These are phyloP conservation scores for Linaria vulgaris DNA, from an alignment of 257 asterid genomes.

Conservation along the genomic window DNA sequence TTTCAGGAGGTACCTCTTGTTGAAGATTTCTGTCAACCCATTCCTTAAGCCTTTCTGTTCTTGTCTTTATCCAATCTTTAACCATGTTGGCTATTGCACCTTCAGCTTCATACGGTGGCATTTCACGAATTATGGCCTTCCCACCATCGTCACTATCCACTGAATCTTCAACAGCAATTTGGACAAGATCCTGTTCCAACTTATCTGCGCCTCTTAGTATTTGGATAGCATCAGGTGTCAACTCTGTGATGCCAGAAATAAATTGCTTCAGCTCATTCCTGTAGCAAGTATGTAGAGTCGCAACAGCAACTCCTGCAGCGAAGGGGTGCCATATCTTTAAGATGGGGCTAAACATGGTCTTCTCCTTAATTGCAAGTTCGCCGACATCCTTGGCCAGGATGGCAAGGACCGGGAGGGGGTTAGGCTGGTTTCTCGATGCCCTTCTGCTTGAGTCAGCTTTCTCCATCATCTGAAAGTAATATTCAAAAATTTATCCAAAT, in stretches of 20 bases:
- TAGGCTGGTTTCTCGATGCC: slow-evolving; percentile 79
- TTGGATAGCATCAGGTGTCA: slow-evolving; percentile 97
- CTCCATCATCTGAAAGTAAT: slow-evolving; percentile 75
- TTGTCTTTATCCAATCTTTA: slow-evolving; percentile 86
- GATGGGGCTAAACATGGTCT: slow-evolving; percentile 77
- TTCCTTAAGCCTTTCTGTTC: slow-evolving; percentile 81
- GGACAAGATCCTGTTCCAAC: slow-evolving; percentile 92
- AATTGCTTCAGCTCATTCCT: slow-evolving; percentile 97
- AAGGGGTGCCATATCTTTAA: slow-evolving; percentile 95
- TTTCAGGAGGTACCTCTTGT: slow-evolving; percentile 74
- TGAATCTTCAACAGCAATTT: slow-evolving; percentile 94
- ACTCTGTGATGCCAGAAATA: slow-evolving; percentile 73
- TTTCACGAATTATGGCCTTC: slow-evolving; percentile 95
- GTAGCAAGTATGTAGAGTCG: slow-evolving; percentile 88
- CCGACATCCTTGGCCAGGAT: slow-evolving; percentile 97
- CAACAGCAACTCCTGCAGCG: slow-evolving; percentile 97
- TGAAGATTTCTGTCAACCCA: slow-evolving; percentile 95
- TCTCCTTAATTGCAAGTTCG: slow-evolving; percentile 78
- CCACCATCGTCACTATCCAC: slow-evolving; percentile 99
- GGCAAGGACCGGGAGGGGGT: slow-evolving; percentile 89
- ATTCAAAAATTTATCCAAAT: slow-evolving; percentile 20
- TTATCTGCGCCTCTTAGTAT: slow-evolving; percentile 92
- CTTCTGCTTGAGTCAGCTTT: slow-evolving; percentile 96
- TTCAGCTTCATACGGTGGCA: slow-evolving; percentile 99
- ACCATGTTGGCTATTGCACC: slow-evolving; percentile 82